Conservation (phyloP, 768 basidiomycete species). For the Mycena filopes region DNA sequence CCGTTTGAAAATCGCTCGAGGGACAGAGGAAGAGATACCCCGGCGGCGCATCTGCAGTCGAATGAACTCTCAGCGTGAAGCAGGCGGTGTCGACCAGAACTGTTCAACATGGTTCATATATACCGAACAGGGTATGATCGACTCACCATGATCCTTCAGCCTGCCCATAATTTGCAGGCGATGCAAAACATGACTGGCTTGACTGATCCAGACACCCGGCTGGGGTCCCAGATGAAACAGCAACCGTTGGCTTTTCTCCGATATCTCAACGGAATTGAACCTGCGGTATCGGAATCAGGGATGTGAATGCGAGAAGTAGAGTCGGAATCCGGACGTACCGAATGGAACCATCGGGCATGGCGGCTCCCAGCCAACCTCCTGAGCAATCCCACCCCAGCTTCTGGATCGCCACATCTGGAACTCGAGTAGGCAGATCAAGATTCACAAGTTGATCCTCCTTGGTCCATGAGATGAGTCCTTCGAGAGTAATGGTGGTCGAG, state of each 20-base stretch:
- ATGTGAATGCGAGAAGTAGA: no score
- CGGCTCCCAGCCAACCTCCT: no score
- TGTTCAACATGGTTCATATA: neutral
- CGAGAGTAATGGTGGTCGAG: neutral
- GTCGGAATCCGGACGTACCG: no score
- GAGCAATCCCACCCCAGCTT: no score
- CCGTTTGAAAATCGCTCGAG: neutral
- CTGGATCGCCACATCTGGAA: no score
- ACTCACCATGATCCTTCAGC: neutral
- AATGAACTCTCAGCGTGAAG: neutral
- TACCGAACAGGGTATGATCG: neutral
- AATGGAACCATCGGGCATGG: no score
- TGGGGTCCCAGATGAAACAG: neutral
- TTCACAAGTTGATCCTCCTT: no score
- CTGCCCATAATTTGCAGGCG: neutral
- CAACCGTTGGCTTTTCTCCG: no score
- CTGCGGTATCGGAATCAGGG: neutral
- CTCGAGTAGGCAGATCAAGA: neutral
- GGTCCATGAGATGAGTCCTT: neutral
- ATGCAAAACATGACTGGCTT: slow-evolving; percentile 10
- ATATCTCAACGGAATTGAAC: neutral
- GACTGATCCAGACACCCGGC: neutral
- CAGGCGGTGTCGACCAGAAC: neutral
- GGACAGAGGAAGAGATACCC: slow-evolving; percentile 8
- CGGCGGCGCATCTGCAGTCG: neutral